Evolutionary conservation across 768 basidiomycete species (phyloP), one percentile per base, ranked within the genome.

Genomic region (Chalciporus chontae): DNA sequence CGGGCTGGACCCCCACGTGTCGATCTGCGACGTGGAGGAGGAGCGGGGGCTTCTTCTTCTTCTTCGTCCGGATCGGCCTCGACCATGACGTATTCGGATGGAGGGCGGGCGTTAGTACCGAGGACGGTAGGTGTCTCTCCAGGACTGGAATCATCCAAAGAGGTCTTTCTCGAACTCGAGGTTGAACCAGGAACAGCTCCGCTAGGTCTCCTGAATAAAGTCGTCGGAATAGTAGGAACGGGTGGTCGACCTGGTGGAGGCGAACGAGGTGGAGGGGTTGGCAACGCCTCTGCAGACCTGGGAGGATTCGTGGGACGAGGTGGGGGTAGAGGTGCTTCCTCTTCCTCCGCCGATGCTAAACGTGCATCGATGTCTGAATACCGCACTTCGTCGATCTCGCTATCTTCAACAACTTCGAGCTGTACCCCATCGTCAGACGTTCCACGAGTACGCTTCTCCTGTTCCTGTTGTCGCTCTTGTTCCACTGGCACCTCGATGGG

Each of bases 321-420:
- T 14, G 85, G 83, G 24, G 83, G 70, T 8, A 81, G 78, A 19
- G 83, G 81, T 0, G 80, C 76, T 3, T 68, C 68, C 2, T 49
- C 45, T 44, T 76, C 78, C 45, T 65, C 67, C 5, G 78, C 73
- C 2, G 52, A 54, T 18, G 8, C 24, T 13, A 45, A 18, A 44
- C 69, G 67, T 6, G 54, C 63, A 19, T 63, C 67, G 8, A 71
- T 76, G 53, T 85, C 83, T 31, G 81, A 79, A 51, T 83, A 73
- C 8, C 67, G 71, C 8, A 84, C 78, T 55, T 87, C 85, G 55
- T 88, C 86, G 13, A 81, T 70, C 60, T 87, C 85, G 53, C 84
- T 87, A 57, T 87, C 85, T 59, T 87, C 85, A 6, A 76, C 85
- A 6, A 76, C 79, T 50, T 87, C 87, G 21, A 82, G 79, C 32